phyloP scores from a whole-genome alignment of 176 grass and related monocot genomes.

The Neostapfia colusana region DNA sequence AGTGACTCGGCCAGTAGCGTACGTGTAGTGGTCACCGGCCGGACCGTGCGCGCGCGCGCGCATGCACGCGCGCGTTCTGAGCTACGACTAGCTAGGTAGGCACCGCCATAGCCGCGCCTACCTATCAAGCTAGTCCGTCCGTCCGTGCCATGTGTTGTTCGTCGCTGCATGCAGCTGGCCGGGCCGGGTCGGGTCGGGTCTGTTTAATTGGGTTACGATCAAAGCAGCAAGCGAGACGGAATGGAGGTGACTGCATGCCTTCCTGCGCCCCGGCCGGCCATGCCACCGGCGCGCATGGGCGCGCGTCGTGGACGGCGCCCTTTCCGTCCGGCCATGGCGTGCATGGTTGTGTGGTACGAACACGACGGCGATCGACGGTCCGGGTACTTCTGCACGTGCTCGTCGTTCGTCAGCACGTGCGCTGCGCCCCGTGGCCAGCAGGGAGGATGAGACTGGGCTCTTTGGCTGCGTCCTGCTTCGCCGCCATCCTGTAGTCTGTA shows the following conservation, averaged over 20 bases:
- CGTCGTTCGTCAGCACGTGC: too few species aligned
- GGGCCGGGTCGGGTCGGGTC: neutral
- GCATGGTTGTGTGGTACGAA: too few species aligned
- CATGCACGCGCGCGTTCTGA: neutral
- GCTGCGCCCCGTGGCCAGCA: neutral
- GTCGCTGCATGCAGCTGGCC: neutral
- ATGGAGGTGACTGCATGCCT: conserved; percentile 43
- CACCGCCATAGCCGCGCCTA: neutral
- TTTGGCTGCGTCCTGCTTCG: neutral
- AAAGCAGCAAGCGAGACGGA: conserved; percentile 20
- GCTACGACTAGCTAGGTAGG: neutral
- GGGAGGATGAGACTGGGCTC: neutral
- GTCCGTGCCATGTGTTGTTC: neutral
- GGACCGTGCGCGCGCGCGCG: neutral
- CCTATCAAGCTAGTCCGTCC: neutral
- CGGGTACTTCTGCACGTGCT: too few species aligned
- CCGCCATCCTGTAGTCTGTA: conserved; percentile 9
- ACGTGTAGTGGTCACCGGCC: neutral
- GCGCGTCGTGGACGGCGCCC: conserved; percentile 23
- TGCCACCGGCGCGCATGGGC: conserved; percentile 30
- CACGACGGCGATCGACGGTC: too few species aligned
- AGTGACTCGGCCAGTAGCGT: neutral
- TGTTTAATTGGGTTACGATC: too few species aligned
- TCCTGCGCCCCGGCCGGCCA: conserved; percentile 2
- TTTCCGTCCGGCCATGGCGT: neutral